Conservation (phyloP, 2,329 filamentous ascomycete genomes). For the Fusarium haematococcum region DNA sequence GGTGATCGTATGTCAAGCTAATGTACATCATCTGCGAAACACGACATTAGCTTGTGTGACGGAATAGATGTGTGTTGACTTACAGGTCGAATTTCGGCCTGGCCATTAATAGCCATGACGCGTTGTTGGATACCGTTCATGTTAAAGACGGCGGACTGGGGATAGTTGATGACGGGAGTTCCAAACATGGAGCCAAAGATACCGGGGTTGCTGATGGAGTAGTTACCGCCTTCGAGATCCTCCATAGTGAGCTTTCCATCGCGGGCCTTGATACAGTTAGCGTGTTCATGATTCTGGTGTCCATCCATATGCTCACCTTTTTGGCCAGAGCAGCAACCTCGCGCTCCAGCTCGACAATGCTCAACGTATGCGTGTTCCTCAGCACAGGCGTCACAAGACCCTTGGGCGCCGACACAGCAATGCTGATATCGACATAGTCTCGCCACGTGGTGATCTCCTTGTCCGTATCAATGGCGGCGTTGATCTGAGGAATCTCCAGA, state of each 20-base stretch:
- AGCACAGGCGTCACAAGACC: slow-evolving; percentile 82
- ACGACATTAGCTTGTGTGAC: neutral
- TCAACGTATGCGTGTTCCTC: slow-evolving; percentile 69
- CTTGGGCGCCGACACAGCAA: slow-evolving; percentile 77
- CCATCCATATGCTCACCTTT: slow-evolving; percentile 63
- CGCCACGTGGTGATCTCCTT: slow-evolving; percentile 68
- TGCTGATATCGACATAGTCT: slow-evolving; percentile 79
- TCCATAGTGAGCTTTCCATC: slow-evolving; percentile 83
- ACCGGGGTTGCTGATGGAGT: slow-evolving; percentile 84
- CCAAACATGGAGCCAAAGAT: slow-evolving; percentile 69
- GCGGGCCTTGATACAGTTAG: slow-evolving; percentile 59
- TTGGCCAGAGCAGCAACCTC: slow-evolving; percentile 73
- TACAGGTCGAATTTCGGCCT: slow-evolving; percentile 52
- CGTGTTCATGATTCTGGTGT: too few relatives aligned
- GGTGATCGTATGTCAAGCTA: slow-evolving; percentile 65
- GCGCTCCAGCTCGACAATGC: slow-evolving; percentile 54
- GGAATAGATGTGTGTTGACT: slow-evolving; percentile 42
- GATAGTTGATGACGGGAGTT: slow-evolving; percentile 82
- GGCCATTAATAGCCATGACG: slow-evolving; percentile 70
- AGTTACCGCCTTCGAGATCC: slow-evolving; percentile 81
- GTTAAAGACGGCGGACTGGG: slow-evolving; percentile 73
- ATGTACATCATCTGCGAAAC: slow-evolving; percentile 59
- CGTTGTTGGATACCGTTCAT: slow-evolving; percentile 67
- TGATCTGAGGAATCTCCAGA: slow-evolving; percentile 76
- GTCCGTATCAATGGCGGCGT: slow-evolving; percentile 69